phyloP scores from a whole-genome alignment of 176 grass and related monocot species.

The Ampelocalamus luodianensis region DNA sequence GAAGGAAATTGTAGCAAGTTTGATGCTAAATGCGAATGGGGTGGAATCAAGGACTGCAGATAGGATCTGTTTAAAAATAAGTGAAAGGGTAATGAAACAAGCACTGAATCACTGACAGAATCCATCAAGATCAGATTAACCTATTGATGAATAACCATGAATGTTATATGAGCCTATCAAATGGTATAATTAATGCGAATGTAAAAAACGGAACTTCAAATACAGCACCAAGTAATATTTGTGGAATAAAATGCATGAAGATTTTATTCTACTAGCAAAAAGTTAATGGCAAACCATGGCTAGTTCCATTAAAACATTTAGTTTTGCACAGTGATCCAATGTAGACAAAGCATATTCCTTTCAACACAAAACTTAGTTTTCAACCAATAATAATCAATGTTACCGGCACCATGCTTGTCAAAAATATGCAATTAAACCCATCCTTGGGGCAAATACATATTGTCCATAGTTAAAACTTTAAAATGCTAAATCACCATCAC shows the following conservation, averaged over 20 bases:
- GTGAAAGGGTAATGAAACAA: slow-evolving; percentile 25
- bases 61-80: slow-evolving; percentile 76
- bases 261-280: slow-evolving; percentile 8
- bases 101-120: neutral
- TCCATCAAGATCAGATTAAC: slow-evolving; percentile 1
- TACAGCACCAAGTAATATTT: neutral
- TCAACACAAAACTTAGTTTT: neutral
- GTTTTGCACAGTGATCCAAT: neutral
- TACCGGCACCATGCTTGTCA: neutral
- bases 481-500: neutral
- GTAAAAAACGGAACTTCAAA: slow-evolving; percentile 14
- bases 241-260: neutral
- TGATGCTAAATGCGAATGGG: slow-evolving; percentile 78
- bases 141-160: neutral
- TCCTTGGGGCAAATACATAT: slow-evolving; percentile 5
- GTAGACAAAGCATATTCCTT: neutral
- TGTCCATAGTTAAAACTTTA: slow-evolving; percentile 19
- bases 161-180: neutral
- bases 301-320: slow-evolving; percentile 24
- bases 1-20: slow-evolving; percentile 73
- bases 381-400: slow-evolving; percentile 13
- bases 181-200: neutral
- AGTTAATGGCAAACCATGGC: neutral
- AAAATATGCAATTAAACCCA: slow-evolving; percentile 23
- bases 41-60: slow-evolving; percentile 68